Evolutionary conservation across 371 early-diverging fungal genomes (phyloP), one percentile per base, ranked within the genome.

Genomic region (Apophysomyces variabilis): DNA sequence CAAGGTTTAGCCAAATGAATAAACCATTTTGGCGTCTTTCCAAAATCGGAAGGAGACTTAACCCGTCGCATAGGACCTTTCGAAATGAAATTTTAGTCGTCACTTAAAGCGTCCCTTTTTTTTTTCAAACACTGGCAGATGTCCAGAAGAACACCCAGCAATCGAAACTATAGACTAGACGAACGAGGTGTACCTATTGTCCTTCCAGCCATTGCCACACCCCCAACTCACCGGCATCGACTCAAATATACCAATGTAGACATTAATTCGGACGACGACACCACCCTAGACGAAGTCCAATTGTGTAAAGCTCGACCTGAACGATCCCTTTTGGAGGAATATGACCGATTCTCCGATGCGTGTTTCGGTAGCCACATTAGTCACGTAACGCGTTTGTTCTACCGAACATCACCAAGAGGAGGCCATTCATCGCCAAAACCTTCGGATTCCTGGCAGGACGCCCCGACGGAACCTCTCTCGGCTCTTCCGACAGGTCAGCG

Each of bases 241-340:
- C 54, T 4, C 11, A 50, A 50, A 50, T 50, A 16, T 16, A 26
- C 21, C 5, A 50, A 50, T 50, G 54, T 21, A 9, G 54, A 50
- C 0, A 4, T 7, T 11, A 50, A 50, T 50, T 41, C 57, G n/a
- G 67, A 63, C 38, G 60, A 47, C 43, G 64, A 65, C 61, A 38
- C 58, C 1, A 38, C 21, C 11, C 45, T 56, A 9, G 71, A 71
- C 62, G 67, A 71, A 62, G 71, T 71, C 1, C 67, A 61, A 46
- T 45, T 67, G 36, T 71, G 65, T 21, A 59, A 57, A 9, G 44
- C 50, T 11, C 56, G 62, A 5, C 38, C 35, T 36, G 67, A 67
- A 11, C 57, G 35, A 38, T 62, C 65, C 1, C 67, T 70, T 35
- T 37, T 67, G 57, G 56, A 67, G 5, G 65, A 59, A 5, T 65